phyloP scores from a whole-genome alignment of 768 basidiomycete species.

The Suillus subaureus region DNA sequence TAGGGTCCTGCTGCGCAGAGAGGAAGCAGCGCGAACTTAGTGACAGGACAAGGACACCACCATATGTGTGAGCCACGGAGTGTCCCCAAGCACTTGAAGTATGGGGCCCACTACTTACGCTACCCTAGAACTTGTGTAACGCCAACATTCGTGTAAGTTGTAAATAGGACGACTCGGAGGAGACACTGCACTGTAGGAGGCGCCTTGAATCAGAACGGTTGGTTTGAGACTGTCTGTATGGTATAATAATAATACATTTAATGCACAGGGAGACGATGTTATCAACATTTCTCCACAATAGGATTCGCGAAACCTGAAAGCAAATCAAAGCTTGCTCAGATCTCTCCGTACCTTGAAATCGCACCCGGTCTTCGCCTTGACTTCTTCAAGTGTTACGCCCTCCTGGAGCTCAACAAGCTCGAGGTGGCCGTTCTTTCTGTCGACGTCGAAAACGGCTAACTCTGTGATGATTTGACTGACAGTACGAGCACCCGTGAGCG shows the following conservation, averaged over 20 bases:
- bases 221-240: background rate
- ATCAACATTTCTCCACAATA: background rate
- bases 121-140: background rate
- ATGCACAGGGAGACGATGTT: background rate
- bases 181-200: background rate
- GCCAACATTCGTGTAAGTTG: background rate
- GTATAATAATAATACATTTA: slow-evolving; percentile 1
- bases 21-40: background rate
- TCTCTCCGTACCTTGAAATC: slow-evolving; percentile 66
- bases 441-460: slow-evolving; percentile 87
- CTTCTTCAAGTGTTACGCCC: slow-evolving; percentile 82
- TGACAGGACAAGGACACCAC: background rate
- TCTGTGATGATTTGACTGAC: slow-evolving; percentile 95
- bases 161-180: background rate
- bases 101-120: background rate
- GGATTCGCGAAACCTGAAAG: slow-evolving; percentile 15
- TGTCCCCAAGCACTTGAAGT: background rate
- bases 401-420: slow-evolving; percentile 80
- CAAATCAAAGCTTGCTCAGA: slow-evolving; percentile 48
- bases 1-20: background rate
- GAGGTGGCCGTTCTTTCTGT: slow-evolving; percentile 71
- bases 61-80: background rate
- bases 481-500: slow-evolving; percentile 84
- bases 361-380: slow-evolving; percentile 85
- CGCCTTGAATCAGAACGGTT: background rate